Percentiles rank a stretch among this genome's conserved stretches.
Evolutionary conservation across 495 filamentous ascomycete genomes (phyloP).

Genomic region (Aspergillus kassunensis): DNA sequence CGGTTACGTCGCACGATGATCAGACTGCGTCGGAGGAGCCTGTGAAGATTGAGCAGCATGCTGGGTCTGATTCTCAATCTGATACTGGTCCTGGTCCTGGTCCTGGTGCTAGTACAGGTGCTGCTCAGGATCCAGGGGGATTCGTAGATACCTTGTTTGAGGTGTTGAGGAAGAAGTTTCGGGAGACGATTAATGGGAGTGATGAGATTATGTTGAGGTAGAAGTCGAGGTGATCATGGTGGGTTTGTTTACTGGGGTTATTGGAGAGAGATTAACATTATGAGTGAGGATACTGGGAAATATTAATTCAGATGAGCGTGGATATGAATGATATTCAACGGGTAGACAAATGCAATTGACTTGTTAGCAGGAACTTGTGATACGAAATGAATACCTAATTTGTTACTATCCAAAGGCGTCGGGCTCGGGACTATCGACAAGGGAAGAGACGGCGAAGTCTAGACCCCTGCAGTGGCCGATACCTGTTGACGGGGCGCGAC

Average conservation of each 20-base stretch:
- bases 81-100: no score
- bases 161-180: slow-evolving; percentile 19
- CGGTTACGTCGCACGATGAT: neutral
- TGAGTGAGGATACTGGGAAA: neutral
- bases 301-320: neutral
- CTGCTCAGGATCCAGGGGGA: slow-evolving; percentile 17
- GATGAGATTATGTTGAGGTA: slow-evolving; percentile 30
- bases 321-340: no score
- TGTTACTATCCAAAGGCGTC: no score
- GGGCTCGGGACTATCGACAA: no score
- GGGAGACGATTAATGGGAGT: slow-evolving; percentile 26
- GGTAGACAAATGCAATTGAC: no score
- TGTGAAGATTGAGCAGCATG: neutral
- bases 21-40: neutral
- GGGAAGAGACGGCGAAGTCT: no score
- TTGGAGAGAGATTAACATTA: neutral
- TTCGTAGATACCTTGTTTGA: slow-evolving; percentile 23
- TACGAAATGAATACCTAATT: no score
- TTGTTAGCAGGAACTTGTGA: no score
- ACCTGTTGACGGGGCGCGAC: neutral
- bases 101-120: neutral
- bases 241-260: neutral
- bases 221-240: no score
- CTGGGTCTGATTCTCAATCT: no score
- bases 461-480: no score